Evolutionary conservation across 2,329 filamentous ascomycete species (phyloP), one percentile per base, ranked within the genome.

Genomic region (Aspergillus ibericus): DNA sequence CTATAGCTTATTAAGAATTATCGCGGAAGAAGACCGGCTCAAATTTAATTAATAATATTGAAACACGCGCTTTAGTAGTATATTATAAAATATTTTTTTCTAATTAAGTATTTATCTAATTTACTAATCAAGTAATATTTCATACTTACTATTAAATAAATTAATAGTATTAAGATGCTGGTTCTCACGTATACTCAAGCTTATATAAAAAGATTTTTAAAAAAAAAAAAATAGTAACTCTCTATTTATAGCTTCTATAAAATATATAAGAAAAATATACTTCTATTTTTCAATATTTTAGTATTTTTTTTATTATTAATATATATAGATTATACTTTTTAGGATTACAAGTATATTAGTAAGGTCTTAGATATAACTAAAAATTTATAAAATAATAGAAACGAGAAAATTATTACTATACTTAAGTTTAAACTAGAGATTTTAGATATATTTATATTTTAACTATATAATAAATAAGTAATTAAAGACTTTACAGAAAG

Each of bases 291-390:
- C 0, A 63, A 63, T 44, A 7, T 66, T 22, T 53, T 66, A 1
- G 54, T n/a, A 35, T 66, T 64, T 32, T 64, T 64, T 63, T 63
- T 34, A n/a, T n/a, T n/a, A n/a, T n/a, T n/a, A n/a, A n/a, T n/a
- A n/a, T n/a, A n/a, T n/a, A 22, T 40, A 20, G 55, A 63, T 40
- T 64, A 61, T 53, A 18, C 27, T n/a, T n/a, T n/a, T n/a, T n/a
- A n/a, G n/a, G n/a, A n/a, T n/a, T n/a, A n/a, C n/a, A n/a, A n/a
- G 13, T 66, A 49, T 10, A 36, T 58, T 3, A 27, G 40, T 15
- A 55, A 61, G 29, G 59, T 66, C 22, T 27, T 66, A 10, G 53
- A 64, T 52, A 6, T 40, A 47, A 38, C 56, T 16, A 20, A 61
- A 36, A 48, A 20, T 10, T 50, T 59, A 13, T 7, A 58, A 42